Evolutionary conservation across 768 basidiomycete species (phyloP), one percentile per base, ranked within the genome.

Genomic region (Suillus subluteus): DNA sequence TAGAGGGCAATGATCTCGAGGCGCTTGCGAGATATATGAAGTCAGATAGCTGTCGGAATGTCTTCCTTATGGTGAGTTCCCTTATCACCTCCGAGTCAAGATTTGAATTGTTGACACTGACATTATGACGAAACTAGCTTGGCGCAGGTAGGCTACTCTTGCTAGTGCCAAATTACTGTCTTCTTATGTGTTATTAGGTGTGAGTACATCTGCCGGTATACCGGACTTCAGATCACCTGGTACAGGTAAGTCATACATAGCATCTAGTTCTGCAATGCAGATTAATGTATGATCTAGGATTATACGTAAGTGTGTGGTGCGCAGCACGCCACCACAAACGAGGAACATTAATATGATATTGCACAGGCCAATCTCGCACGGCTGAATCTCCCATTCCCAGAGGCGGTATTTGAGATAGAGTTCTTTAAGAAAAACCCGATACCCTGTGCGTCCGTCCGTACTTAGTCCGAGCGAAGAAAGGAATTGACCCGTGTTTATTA

Each of bases 331-430:
- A 68, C 63, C 41, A 23, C 40, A 41, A 55, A 35, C 15, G n/a
- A 26, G 16, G 23, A 46, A 32, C 37, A 16, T 16, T 38, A 5
- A 55, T 6, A 23, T 62, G 11, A 55, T 6, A 18, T 59, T 12
- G 55, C 35, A 56, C 74, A 95, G 92, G 86, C 91, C 13, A 94
- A 95, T 73, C 83, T 94, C 40, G 87, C 89, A 35, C 82, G 88
- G 68, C 78, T 95, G 52, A 90, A 91, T 21, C 84, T 95, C 16
- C 96, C 95, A n/a, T 88, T 91, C 72, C 95, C 96, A 0, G 96
- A 99, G 73, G 96, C 96, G 0, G 96, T 98, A 38, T 99, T 99
- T 72, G 93, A 98, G 70, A 91, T 99, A 72, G 81, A 82, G 59
- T 99, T 90, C 80, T 96, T 98, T 82, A 82, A 87, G 70, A 74